These are phyloP conservation scores for Warburgia ugandensis DNA, from an alignment of 164 flowering plant genomes.

Conservation along the genomic window DNA sequence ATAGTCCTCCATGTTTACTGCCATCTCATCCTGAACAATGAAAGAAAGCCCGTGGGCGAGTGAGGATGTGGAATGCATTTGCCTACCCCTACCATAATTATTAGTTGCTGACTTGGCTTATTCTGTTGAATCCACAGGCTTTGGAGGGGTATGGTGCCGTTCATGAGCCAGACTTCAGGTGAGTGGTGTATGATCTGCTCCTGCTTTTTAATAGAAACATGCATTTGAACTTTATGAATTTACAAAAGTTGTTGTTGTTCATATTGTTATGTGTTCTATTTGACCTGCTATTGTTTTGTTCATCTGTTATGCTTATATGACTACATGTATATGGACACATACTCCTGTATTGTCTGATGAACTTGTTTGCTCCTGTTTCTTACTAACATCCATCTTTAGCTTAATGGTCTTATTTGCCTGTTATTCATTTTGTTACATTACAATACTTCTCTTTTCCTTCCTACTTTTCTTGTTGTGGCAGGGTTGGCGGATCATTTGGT, in stretches of 20 bases:
- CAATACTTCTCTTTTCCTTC: constrained; percentile 14
- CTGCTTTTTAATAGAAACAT: background rate
- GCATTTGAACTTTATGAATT: too few relatives aligned
- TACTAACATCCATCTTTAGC: background rate
- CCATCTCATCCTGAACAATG: constrained; percentile 64
- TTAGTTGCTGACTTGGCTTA: constrained; percentile 96
- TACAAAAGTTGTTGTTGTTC: constrained; percentile 1
- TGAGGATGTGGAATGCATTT: constrained; percentile 96
- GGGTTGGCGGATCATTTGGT: constrained; percentile 78
- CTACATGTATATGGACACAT: too few relatives aligned
- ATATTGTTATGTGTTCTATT: background rate
- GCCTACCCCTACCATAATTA: constrained; percentile 62
- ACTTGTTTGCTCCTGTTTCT: too few relatives aligned
- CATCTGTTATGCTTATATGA: background rate
- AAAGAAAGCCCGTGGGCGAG: constrained; percentile 69
- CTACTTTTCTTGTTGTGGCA: constrained; percentile 31
- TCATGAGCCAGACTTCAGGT: constrained; percentile 87
- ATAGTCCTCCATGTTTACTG: constrained; percentile 62
- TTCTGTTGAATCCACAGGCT: constrained; percentile 99
- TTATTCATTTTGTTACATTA: constrained; percentile 10
- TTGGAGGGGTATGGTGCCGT: constrained; percentile 88
- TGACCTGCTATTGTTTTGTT: constrained; percentile 1
- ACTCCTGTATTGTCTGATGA: too few relatives aligned
- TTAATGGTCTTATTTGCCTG: background rate
- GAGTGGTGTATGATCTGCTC: constrained; percentile 34